Percentiles rank a stretch among this genome's conserved stretches.
Evolutionary conservation across 805 yeast species (phyloP).

Genomic region (Zygotorulaspora danielsina): DNA sequence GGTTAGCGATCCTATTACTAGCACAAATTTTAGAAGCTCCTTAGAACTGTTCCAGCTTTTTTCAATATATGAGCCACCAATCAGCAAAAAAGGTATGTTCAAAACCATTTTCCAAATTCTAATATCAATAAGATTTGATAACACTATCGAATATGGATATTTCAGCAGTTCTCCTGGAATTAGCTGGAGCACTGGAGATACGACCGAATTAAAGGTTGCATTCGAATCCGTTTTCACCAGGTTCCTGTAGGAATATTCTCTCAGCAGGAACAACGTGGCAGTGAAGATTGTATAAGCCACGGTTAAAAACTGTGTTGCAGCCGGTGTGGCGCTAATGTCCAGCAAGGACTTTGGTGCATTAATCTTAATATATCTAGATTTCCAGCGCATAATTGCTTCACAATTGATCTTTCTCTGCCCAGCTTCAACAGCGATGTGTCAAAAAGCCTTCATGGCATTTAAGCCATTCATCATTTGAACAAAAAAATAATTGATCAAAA

Average conservation of each 20-base stretch:
- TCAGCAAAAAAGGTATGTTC: slow-evolving; percentile 45
- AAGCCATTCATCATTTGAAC: too few relatives aligned
- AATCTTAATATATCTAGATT: slow-evolving; percentile 19
- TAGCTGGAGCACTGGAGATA: slow-evolving; percentile 57
- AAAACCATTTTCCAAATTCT: slow-evolving; percentile 44
- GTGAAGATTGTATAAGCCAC: slow-evolving; percentile 41
- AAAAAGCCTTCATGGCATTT: too few relatives aligned
- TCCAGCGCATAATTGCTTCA: slow-evolving; percentile 15
- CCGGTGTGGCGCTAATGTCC: slow-evolving; percentile 36
- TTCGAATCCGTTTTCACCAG: slow-evolving; percentile 14
- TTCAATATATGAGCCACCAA: slow-evolving; percentile 66
- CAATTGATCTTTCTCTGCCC: background rate
- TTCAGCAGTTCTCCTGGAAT: slow-evolving; percentile 53
- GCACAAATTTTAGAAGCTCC: slow-evolving; percentile 47
- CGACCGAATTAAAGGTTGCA: slow-evolving; percentile 39
- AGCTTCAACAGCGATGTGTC: too few relatives aligned
- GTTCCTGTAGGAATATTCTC: slow-evolving; percentile 36
- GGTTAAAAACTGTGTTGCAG: slow-evolving; percentile 46
- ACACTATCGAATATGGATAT: slow-evolving; percentile 61
- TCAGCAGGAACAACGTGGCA: slow-evolving; percentile 39
- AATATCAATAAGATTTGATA: slow-evolving; percentile 63
- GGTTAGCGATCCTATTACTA: slow-evolving; percentile 48
- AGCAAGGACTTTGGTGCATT: slow-evolving; percentile 22
- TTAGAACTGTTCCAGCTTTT: slow-evolving; percentile 54
- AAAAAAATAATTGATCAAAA: too few relatives aligned